Evolutionary conservation across 2,329 filamentous ascomycete species (phyloP).

Genomic region (Zymoseptoria ardabiliae): DNA sequence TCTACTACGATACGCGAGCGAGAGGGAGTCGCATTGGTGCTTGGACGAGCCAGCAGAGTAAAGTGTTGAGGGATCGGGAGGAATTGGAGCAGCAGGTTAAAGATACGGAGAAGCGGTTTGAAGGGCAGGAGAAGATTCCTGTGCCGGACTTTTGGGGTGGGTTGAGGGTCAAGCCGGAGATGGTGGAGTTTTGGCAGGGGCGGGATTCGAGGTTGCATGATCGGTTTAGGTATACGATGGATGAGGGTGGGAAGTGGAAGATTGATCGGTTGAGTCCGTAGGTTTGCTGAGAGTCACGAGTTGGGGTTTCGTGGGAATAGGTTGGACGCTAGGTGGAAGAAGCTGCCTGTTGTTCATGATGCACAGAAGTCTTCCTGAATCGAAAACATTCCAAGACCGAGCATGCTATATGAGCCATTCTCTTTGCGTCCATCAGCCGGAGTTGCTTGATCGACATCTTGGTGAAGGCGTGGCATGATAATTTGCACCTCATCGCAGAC

Average conservation of each 20-base stretch:
- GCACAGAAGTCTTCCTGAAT: too few species aligned
- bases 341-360: too few species aligned
- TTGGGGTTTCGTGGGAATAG: too few species aligned
- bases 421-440: too few species aligned
- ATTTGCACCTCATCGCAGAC: too few species aligned
- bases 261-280: constrained; percentile 69
- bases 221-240: constrained; percentile 75
- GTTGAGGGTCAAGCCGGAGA: constrained; percentile 72
- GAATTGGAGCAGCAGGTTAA: constrained; percentile 70
- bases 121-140: constrained; percentile 70
- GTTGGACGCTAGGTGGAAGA: too few species aligned
- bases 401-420: too few species aligned
- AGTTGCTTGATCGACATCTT: too few species aligned
- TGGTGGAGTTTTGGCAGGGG: constrained; percentile 95
- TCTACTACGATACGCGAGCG: constrained; percentile 59
- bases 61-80: constrained; percentile 61
- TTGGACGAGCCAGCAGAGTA: constrained; percentile 87
- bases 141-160: constrained; percentile 95
- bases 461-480: too few species aligned
- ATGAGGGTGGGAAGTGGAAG: constrained; percentile 35
- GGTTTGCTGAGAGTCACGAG: constrained; percentile 1
- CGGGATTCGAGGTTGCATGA: constrained; percentile 85
- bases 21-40: constrained; percentile 79
- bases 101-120: constrained; percentile 69
- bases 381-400: too few species aligned